Conservation (phyloP, 2,329 filamentous ascomycete species). For the Botrytis porri region DNA sequence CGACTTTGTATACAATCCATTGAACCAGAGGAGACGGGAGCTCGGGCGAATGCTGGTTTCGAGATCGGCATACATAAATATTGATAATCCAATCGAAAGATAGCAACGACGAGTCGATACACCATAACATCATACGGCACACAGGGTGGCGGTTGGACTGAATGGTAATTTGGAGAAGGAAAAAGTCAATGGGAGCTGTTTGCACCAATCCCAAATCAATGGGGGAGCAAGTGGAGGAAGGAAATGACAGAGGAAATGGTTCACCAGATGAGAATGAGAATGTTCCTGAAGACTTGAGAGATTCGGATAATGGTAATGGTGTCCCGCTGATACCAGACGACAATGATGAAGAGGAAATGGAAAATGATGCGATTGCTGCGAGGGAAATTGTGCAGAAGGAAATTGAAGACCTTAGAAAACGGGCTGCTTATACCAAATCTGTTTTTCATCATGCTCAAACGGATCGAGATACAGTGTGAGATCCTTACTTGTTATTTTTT, state of each 20-base stretch:
- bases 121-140: not conserved
- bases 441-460: slow-evolving; percentile 19
- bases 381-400: not conserved
- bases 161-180: not conserved
- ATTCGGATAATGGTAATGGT: not conserved
- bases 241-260: not conserved
- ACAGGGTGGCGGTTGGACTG: not conserved
- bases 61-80: not conserved
- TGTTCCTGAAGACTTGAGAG: not conserved
- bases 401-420: slow-evolving; percentile 4
- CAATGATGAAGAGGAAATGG: slow-evolving; percentile 3
- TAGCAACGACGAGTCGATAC: not conserved
- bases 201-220: slow-evolving; percentile 4
- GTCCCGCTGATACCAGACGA: slow-evolving; percentile 6
- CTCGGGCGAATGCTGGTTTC: not conserved
- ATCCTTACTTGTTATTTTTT: not conserved
- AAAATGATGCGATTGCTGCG: not conserved
- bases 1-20: not conserved
- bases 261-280: not conserved
- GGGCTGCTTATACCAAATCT: slow-evolving; percentile 16
- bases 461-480: slow-evolving; percentile 24
- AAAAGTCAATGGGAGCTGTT: slow-evolving; percentile 7
- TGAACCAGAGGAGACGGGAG: not conserved
- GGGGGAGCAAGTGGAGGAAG: not conserved
- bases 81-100: not conserved